phyloP scores from a whole-genome alignment of 2,329 filamentous ascomycete genomes.

The Colletotrichum sp. region DNA sequence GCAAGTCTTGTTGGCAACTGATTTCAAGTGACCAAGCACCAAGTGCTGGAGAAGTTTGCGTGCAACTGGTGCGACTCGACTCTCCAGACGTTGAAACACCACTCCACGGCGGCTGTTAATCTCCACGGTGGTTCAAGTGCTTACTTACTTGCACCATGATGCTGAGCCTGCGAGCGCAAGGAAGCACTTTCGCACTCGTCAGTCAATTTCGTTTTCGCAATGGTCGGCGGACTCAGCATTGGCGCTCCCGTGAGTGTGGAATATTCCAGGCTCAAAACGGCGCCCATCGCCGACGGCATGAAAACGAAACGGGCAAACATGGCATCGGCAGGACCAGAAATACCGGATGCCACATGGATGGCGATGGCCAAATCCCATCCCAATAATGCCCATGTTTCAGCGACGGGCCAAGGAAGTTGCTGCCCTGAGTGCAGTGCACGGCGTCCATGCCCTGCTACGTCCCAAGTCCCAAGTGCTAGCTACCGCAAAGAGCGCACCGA shows the following conservation, averaged over 20 bases:
- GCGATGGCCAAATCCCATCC: neutral
- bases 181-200: neutral
- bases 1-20: neutral
- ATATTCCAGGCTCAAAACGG: neutral
- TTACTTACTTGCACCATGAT: neutral
- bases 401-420: neutral
- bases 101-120: neutral
- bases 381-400: neutral
- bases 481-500: neutral
- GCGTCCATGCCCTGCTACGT: neutral
- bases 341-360: neutral
- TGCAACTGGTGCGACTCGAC: neutral
- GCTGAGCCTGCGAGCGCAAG: neutral
- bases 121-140: constrained; percentile 2
- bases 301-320: neutral
- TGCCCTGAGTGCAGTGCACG: neutral
- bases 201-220: neutral
- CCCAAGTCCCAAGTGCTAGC: neutral
- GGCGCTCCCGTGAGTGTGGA: neutral
- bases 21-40: neutral
- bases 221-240: neutral
- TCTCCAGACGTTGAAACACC: neutral
- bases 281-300: neutral
- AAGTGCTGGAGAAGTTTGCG: neutral
- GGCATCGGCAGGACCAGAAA: neutral